These are phyloP conservation scores for Entoloma clypeatum DNA, from an alignment of 1,284 basidiomycete species.

Conservation along the genomic window DNA sequence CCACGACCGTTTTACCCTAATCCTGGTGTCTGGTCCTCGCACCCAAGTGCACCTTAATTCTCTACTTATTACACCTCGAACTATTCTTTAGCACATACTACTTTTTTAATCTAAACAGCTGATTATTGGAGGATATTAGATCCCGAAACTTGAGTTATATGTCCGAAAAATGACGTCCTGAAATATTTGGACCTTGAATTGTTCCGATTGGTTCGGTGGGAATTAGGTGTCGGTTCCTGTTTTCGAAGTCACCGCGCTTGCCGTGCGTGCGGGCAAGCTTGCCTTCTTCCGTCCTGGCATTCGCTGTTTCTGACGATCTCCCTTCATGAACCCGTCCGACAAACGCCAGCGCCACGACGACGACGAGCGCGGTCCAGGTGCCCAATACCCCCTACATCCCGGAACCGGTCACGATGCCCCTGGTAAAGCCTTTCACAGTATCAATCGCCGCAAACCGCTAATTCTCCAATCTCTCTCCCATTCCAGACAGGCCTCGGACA, in stretches of 20 bases:
- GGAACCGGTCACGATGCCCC: conserved; percentile 29
- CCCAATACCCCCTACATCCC: conserved; percentile 21
- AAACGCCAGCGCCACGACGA: conserved; percentile 43
- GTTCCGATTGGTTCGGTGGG: conserved; percentile 49
- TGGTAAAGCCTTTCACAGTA: conserved; percentile 30
- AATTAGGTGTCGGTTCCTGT: conserved; percentile 39
- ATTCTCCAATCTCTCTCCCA: conserved; percentile 19
- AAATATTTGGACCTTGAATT: conserved; percentile 34
- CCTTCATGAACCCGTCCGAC: conserved; percentile 42
- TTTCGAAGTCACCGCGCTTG: conserved; percentile 42
- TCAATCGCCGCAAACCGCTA: conserved; percentile 20
- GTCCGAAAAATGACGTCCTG: conserved; percentile 19
- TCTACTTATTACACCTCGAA: conserved; percentile 14
- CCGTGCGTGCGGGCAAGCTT: conserved; percentile 40
- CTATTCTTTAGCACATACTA: too few relatives aligned
- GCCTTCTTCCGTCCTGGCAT: conserved; percentile 40
- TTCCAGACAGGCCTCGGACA: conserved; percentile 31
- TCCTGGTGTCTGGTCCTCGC: conserved; percentile 16
- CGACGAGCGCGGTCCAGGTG: conserved; percentile 29
- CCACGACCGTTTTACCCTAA: conserved; percentile 38
- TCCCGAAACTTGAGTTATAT: conserved; percentile 13
- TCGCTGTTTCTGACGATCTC: conserved; percentile 32
- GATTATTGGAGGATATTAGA: too few relatives aligned
- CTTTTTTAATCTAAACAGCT: too few relatives aligned
- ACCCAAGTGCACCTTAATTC: conserved; percentile 12